Percentiles rank a stretch among this genome's conserved stretches.
These are phyloP conservation scores for Tetracladium setigerum DNA, from an alignment of 495 filamentous ascomycete genomes.

Conservation along the genomic window DNA sequence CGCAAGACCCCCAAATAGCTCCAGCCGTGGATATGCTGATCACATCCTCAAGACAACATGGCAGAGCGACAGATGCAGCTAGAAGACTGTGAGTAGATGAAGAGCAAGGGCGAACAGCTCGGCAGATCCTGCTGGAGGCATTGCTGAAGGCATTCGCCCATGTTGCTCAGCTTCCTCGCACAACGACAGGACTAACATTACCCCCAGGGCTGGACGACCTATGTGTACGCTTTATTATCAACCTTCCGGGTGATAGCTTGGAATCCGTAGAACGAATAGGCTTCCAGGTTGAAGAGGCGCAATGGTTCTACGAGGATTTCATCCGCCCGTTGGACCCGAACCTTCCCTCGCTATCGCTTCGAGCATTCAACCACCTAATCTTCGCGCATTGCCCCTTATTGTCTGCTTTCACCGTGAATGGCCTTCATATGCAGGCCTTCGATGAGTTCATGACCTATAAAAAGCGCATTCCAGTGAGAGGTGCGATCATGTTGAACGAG, in stretches of 20 bases:
- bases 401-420: slow-evolving; percentile 60
- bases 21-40: slow-evolving; percentile 36
- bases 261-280: slow-evolving; percentile 86
- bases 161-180: not conserved
- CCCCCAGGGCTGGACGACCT: slow-evolving; percentile 84
- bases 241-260: slow-evolving; percentile 85
- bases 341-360: slow-evolving; percentile 75
- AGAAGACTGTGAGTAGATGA: slow-evolving; percentile 68
- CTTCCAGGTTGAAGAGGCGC: slow-evolving; percentile 97
- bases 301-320: slow-evolving; percentile 99
- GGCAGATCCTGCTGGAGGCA: not conserved
- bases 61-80: slow-evolving; percentile 73
- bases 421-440: slow-evolving; percentile 73
- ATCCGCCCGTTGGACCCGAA: slow-evolving; percentile 82
- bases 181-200: slow-evolving; percentile 6
- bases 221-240: slow-evolving; percentile 92
- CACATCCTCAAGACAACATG: slow-evolving; percentile 47
- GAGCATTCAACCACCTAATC: slow-evolving; percentile 76
- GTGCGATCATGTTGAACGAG: slow-evolving; percentile 85
- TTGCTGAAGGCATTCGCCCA: not conserved
- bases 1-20: not conserved
- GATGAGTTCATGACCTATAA: slow-evolving; percentile 90
- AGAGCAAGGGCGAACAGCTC: not conserved
- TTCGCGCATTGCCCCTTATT: slow-evolving; percentile 90
- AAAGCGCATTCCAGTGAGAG: slow-evolving; percentile 84